Base-by-base conservation (phyloP, 2,329 filamentous ascomycete genomes). In the Penicillium sp. region DNA sequence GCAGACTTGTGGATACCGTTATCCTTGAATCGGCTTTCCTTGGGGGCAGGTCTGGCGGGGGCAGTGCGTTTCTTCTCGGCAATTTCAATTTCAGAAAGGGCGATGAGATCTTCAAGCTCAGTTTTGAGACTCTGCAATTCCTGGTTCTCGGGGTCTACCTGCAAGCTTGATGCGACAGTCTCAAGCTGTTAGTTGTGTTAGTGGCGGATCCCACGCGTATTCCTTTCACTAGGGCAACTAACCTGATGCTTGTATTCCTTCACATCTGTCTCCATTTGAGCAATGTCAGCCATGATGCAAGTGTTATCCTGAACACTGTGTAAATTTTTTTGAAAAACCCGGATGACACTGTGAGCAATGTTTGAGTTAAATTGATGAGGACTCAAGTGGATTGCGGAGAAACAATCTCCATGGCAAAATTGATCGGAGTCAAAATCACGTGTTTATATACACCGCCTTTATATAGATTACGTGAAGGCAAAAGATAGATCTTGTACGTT, bases 31-130 rank as follows among this genome's bases (percentile, higher is more conserved):
- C 88, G 91, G 78, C 91, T 91, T 68, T 88, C 84, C 65, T 84
- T 84, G 51, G 79, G 74, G 40, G 80, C 74, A 47, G 81, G 56
- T 64, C 78, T 72, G 65, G 75, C 62, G 61, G 81, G 71, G 70
- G 77, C 71, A 41, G 76, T 64, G 72, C 84, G 84, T 76, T 89
- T 87, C 72, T 94, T 81, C 74, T 94, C 89, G 77, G 87, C 86
- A 73, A 97, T 88, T 66, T 87, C 84, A 69, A 87, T 85, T 78
- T 92, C 84, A 74, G 91, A 84, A 64, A 91, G 83, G 71, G 83
- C 81, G 74, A 97, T 88, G 75, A 90, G 85, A 77, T 87, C 83
- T 79, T 90, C 83, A 76, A 96, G 84, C 80, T 96, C 91, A 71
- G 83, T 79, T 75, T 88, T 87, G 71, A 96, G 84, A 69, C 82